A percentile compares a stretch with the other conserved stretches of the same genome.
phyloP scores from a whole-genome alignment of 2,329 filamentous ascomycete species.

The Talaromyces sp. region DNA sequence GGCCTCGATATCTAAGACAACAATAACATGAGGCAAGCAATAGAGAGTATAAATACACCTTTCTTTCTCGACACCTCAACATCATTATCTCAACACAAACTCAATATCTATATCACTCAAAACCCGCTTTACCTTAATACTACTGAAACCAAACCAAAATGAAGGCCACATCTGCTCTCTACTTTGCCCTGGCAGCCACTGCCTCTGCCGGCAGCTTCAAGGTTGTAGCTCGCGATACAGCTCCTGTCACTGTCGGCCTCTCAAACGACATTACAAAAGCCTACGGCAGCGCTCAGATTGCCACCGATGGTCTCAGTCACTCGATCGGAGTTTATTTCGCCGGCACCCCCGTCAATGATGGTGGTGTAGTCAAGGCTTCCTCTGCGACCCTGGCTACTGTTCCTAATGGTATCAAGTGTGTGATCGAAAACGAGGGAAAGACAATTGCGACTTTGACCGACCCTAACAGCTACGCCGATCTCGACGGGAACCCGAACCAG shows the following conservation, averaged over 20 bases:
- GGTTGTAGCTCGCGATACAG: background rate
- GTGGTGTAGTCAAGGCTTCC: background rate
- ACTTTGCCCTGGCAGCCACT: background rate
- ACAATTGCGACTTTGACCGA: constrained; percentile 2
- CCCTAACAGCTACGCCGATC: constrained; percentile 2
- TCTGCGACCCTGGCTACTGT: constrained; percentile 1
- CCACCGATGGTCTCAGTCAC: background rate
- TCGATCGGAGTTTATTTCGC: background rate
- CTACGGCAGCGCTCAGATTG: background rate
- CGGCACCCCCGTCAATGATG: background rate
- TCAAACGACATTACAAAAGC: constrained; percentile 5
- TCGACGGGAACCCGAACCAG: constrained; percentile 9
- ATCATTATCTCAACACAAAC: no score
- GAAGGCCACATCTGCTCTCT: no score
- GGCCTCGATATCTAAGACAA: no score
- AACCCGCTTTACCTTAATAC: no score
- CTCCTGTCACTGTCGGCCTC: background rate
- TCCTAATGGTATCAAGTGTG: constrained; percentile 1
- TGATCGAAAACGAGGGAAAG: background rate
- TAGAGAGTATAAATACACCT: no score
- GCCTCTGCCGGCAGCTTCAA: constrained; percentile 2
- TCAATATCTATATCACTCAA: no score
- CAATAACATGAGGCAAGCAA: no score
- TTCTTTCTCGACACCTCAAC: no score
- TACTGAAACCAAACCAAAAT: no score